Conservation (phyloP, 1,284 basidiomycete genomes). For the Pascua sp. region DNA sequence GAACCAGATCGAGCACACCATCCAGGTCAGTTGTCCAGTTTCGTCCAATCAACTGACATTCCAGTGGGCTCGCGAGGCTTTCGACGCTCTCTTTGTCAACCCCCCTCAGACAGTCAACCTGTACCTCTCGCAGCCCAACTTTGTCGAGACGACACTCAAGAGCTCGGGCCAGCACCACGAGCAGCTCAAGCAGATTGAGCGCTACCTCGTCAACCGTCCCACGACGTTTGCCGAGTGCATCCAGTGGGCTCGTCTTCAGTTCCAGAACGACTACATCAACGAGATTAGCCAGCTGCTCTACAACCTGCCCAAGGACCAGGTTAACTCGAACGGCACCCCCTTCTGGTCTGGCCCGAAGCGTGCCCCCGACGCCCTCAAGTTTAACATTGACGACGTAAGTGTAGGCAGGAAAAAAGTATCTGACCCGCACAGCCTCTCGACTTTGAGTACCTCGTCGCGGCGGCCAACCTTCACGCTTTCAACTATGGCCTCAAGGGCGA, state of each 20-base stretch:
- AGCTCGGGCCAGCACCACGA: conserved; percentile 85
- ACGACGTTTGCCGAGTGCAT: conserved; percentile 97
- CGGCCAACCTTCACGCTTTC: conserved; percentile 94
- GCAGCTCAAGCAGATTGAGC: conserved; percentile 85
- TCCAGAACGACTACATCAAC: conserved; percentile 92
- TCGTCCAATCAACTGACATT: conserved; percentile 16
- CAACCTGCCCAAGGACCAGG: conserved; percentile 90
- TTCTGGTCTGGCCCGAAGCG: conserved; percentile 99
- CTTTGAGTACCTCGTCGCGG: conserved; percentile 84
- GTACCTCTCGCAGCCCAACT: conserved; percentile 95
- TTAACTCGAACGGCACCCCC: conserved; percentile 84
- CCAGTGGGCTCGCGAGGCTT: conserved; percentile 90
- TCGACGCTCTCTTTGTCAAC: conserved; percentile 90
- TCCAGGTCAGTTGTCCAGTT: conserved; percentile 65
- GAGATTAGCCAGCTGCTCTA: conserved; percentile 88
- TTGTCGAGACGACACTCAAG: conserved; percentile 84
- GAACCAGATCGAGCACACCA: conserved; percentile 98
- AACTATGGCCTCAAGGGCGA: conserved; percentile 97
- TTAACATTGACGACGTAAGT: conserved; percentile 80
- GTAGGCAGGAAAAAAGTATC: neutral
- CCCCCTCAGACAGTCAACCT: conserved; percentile 92
- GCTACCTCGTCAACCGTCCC: conserved; percentile 88
- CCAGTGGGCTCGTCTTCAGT: conserved; percentile 91
- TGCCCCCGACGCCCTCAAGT: conserved; percentile 87
- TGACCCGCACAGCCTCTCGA: conserved; percentile 65